A percentile compares a stretch with the other conserved stretches of the same genome.
Conservation (phyloP, 179 eudicot species). For the Vitellaria paradoxa region DNA sequence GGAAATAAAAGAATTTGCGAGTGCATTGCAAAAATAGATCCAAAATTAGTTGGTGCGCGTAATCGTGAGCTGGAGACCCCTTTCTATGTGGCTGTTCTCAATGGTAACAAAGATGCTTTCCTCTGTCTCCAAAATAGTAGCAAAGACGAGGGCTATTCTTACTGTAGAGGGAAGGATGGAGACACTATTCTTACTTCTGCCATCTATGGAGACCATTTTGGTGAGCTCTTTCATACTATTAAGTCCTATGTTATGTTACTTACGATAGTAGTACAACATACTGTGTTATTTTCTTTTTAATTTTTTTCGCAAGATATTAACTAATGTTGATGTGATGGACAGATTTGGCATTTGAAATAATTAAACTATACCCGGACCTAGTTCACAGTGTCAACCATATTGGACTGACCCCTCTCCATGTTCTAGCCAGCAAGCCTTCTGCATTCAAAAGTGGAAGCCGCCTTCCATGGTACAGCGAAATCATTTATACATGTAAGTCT, state of each 20-base stretch:
- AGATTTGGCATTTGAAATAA: no score
- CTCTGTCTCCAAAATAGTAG: neutral
- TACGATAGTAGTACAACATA: no score
- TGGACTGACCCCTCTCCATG: no score
- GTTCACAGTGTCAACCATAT: neutral
- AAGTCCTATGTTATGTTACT: no score
- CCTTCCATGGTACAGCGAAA: neutral
- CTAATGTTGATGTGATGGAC: no score
- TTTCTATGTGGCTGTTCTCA: constrained; percentile 10
- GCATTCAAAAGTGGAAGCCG: constrained; percentile 3
- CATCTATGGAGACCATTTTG: constrained; percentile 20
- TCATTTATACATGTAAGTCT: neutral
- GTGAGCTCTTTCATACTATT: no score
- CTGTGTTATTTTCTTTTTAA: no score
- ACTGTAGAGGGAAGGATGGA: constrained; percentile 11
- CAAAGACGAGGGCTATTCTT: neutral
- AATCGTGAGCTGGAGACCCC: constrained; percentile 15
- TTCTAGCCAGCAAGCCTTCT: constrained; percentile 7
- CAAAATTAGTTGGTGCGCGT: constrained; percentile 4
- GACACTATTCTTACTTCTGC: constrained; percentile 19
- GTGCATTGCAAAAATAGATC: neutral
- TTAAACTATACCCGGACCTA: neutral
- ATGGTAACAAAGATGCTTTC: constrained; percentile 17
- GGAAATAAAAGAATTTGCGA: constrained; percentile 8
- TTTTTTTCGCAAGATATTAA: no score